Base-by-base conservation (phyloP, 768 basidiomycete species). In the Lactifluus rugatus region DNA sequence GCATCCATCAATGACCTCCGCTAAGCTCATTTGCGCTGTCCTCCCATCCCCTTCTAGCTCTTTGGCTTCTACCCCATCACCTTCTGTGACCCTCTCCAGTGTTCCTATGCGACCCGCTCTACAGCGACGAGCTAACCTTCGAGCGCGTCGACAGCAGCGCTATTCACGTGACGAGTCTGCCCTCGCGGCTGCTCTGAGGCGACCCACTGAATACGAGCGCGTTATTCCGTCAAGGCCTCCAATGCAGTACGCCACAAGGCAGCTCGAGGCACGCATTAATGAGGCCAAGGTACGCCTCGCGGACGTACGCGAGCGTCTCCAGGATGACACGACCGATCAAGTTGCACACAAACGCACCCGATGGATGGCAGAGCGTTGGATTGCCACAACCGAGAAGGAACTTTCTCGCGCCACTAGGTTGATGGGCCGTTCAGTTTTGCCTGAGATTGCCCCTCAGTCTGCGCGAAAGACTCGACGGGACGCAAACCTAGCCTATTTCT, bases 301-400 rank as follows among this genome's bases (percentile, higher is more conserved):
- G 14, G 62, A 62, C 52, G n/a, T 62, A 23, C 56, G 62, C 32
- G 60, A 47, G 6, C 52, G 41, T 25, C 45, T 63, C 13, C 47
- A 5, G 26, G 62, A 63, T 37, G 48, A 53, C 25, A 31, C 51
- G 1, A 56, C 52, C 9, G 62, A 61, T 13, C 36, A 37, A 26
- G 42, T 3, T n/a, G 39, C 51, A 32, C 42, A 57, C 41, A 14
- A 54, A 9, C 62, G 28, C 42, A 48, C 56, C n/a, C 50, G 62
- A 23, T 63, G 62, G 62, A 51, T 63, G 55, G 48, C 41, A 23
- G 62, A 63, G 39, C 62, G 37, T 10, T 63, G 62, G 62, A 49
- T 63, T 21, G 11, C 47, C 11, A 32, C 57, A 16, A 34, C 56
- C 5, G 45, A 63, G 42, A 52, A 52, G 8, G 60, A 62, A 32